Conservation (phyloP, 495 filamentous ascomycete species). For the Neurospora tetrasperma region DNA sequence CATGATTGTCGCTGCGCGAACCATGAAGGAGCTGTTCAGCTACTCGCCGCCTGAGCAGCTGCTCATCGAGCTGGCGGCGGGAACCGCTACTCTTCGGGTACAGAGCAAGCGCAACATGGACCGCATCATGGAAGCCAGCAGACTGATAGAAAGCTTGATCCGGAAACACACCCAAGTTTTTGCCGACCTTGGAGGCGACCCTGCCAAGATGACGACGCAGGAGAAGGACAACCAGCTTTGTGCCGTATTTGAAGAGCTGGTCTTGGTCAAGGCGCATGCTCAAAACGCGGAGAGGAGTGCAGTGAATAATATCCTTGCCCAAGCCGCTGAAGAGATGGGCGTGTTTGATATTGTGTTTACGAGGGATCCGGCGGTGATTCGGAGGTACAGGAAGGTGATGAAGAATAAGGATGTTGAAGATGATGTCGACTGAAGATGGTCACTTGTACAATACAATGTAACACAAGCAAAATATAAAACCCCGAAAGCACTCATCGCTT, state of each 20-base stretch:
- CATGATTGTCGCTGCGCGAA: slow-evolving; percentile 49
- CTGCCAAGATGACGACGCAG: slow-evolving; percentile 12
- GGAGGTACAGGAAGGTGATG: slow-evolving; percentile 14
- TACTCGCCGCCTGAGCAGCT: slow-evolving; percentile 35
- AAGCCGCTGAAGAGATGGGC: slow-evolving; percentile 47
- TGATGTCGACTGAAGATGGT: not conserved
- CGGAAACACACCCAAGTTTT: slow-evolving; percentile 5
- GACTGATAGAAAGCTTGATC: slow-evolving; percentile 22
- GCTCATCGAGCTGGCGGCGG: slow-evolving; percentile 31
- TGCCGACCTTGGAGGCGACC: slow-evolving; percentile 12
- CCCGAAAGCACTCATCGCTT: not conserved
- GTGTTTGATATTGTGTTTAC: slow-evolving; percentile 28
- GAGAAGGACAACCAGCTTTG: slow-evolving; percentile 17
- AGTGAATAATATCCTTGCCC: slow-evolving; percentile 25
- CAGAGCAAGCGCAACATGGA: slow-evolving; percentile 23
- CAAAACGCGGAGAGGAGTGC: slow-evolving; percentile 27
- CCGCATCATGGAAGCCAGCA: slow-evolving; percentile 23
- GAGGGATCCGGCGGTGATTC: slow-evolving; percentile 12
- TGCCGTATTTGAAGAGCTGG: slow-evolving; percentile 20
- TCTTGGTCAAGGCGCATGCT: slow-evolving; percentile 33
- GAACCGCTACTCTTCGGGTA: slow-evolving; percentile 26
- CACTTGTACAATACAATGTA: not conserved
- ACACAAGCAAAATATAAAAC: not conserved
- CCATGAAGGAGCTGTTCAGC: slow-evolving; percentile 43
- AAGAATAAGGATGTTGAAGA: not conserved